Evolutionary conservation across 1,284 basidiomycete genomes (phyloP).

Genomic region (Irpex rosettiformis): DNA sequence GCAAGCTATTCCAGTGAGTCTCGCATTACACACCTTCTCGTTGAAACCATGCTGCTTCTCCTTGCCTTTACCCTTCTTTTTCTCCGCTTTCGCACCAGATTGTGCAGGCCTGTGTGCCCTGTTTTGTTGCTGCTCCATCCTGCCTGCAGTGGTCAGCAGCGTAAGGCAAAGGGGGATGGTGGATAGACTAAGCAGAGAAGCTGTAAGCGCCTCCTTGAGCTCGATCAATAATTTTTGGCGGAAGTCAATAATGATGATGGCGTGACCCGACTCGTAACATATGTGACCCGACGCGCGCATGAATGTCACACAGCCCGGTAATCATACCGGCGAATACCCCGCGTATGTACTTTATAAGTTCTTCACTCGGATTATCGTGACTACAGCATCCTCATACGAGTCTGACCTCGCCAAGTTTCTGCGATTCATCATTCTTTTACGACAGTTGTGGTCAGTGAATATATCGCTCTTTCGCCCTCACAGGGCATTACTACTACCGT

Average conservation of each 20-base stretch:
- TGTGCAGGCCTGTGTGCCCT: conserved; percentile 76
- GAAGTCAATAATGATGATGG: neutral
- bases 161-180: neutral
- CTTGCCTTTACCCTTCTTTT: conserved; percentile 65
- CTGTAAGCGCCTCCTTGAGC: neutral
- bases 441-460: no score
- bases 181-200: neutral
- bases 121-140: conserved; percentile 69
- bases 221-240: conserved; percentile 2
- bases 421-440: no score
- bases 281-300: neutral
- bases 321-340: neutral
- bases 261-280: neutral
- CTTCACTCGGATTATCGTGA: neutral
- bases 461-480: no score
- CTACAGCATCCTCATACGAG: neutral
- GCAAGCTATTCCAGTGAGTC: neutral
- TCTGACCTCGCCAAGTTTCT: no score
- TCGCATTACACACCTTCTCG: conserved; percentile 69
- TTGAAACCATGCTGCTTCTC: conserved; percentile 78
- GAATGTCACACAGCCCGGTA: neutral
- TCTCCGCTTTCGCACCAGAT: conserved; percentile 72
- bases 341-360: neutral
- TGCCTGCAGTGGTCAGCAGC: neutral
- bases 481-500: no score